Conservation (phyloP, 2,329 filamentous ascomycete genomes). For the Annulohypoxylon truncatum region DNA sequence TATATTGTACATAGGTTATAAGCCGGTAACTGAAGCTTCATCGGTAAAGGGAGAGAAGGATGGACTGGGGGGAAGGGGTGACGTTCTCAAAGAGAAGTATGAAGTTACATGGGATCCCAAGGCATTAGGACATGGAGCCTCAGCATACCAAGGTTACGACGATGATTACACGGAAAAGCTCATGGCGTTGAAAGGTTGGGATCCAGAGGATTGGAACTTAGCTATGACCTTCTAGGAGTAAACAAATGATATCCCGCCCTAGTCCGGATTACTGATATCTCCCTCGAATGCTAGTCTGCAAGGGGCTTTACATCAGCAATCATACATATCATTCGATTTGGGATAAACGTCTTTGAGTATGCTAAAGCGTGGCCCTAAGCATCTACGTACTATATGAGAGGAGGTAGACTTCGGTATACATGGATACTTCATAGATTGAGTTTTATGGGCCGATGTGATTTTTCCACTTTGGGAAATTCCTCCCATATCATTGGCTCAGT, state of each 20-base stretch:
- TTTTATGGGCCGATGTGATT: neutral
- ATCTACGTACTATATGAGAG: too few species aligned
- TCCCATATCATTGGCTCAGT: constrained; percentile 5
- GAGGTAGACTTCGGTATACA: neutral
- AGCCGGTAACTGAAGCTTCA: neutral
- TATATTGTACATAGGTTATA: constrained; percentile 20
- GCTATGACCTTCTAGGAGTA: neutral
- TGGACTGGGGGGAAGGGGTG: neutral
- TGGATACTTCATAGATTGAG: neutral
- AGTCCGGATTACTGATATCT: neutral
- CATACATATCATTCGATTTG: too few species aligned
- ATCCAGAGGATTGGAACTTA: constrained; percentile 3
- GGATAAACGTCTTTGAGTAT: too few species aligned
- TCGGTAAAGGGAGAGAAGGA: neutral
- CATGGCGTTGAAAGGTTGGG: constrained; percentile 2
- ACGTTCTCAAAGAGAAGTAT: neutral
- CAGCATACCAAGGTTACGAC: constrained; percentile 6
- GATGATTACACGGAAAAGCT: neutral
- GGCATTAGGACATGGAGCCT: neutral
- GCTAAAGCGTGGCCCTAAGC: too few species aligned
- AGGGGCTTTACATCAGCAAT: too few species aligned
- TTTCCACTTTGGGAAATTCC: constrained; percentile 14
- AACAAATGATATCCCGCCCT: neutral
- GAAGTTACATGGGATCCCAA: neutral
- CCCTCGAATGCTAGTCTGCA: too few species aligned